These are phyloP conservation scores for Cryptococcus hybrid DNA, from an alignment of 1,284 basidiomycete species.

Conservation along the genomic window DNA sequence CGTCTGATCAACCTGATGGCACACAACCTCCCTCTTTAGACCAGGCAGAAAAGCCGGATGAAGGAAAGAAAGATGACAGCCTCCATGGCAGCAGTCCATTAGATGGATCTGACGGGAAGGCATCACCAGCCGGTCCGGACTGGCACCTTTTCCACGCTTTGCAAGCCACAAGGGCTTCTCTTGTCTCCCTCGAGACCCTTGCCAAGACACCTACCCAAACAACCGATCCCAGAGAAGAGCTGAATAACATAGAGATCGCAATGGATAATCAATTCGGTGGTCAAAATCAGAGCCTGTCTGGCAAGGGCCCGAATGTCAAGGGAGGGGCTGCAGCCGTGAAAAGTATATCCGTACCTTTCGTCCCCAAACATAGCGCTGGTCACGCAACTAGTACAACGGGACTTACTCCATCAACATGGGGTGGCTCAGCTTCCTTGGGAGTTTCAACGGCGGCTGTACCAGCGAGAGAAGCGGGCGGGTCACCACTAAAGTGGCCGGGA, in stretches of 20 bases:
- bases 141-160: constrained; percentile 42
- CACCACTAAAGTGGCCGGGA: too few species aligned
- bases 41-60: background rate
- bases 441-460: too few species aligned
- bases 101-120: too few species aligned
- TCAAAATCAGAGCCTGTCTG: too few species aligned
- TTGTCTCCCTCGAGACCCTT: constrained; percentile 21
- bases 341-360: background rate
- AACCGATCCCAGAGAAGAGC: constrained; percentile 18
- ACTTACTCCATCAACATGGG: too few species aligned
- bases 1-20: background rate
- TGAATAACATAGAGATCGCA: constrained; percentile 18
- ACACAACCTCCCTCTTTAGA: background rate
- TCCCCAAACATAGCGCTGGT: background rate
- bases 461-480: too few species aligned
- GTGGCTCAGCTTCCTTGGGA: too few species aligned
- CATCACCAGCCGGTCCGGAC: constrained; percentile 17
- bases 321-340: background rate
- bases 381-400: background rate
- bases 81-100: too few species aligned
- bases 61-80: background rate
- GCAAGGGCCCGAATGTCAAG: too few species aligned
- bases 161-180: constrained; percentile 23
- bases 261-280: constrained; percentile 5
- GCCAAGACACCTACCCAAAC: constrained; percentile 11